These are phyloP conservation scores for Brassica juncea DNA, from an alignment of 345 rosid genomes.

Conservation along the genomic window DNA sequence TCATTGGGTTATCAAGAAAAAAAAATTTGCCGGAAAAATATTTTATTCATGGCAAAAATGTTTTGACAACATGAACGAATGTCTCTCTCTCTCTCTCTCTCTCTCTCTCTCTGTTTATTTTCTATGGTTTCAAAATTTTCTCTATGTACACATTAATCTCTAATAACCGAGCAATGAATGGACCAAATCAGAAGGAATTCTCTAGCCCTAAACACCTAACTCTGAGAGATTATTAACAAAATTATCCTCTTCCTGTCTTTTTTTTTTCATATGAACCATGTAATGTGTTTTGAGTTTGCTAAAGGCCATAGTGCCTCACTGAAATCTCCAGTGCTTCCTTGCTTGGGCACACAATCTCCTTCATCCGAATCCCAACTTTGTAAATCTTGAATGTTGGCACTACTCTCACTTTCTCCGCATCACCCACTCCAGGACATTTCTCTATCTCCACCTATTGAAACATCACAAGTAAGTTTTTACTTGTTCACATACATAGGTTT, in stretches of 20 bases:
- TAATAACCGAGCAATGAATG: slow-evolving; percentile 10
- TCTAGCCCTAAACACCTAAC: neutral
- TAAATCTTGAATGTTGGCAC: slow-evolving; percentile 90
- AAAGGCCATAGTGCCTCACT: slow-evolving; percentile 89
- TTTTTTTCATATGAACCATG: no score
- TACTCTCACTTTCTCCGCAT: slow-evolving; percentile 36
- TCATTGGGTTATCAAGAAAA: no score
- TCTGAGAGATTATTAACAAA: slow-evolving; percentile 19
- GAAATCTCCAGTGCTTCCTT: slow-evolving; percentile 61
- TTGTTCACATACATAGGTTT: neutral
- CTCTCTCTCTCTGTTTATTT: slow-evolving; percentile 3
- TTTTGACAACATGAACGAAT: slow-evolving; percentile 3
- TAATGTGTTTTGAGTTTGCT: slow-evolving; percentile 34
- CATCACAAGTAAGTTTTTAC: slow-evolving; percentile 7
- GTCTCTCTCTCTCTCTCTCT: no score
- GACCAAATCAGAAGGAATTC: slow-evolving; percentile 24
- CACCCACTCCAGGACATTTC: slow-evolving; percentile 53
- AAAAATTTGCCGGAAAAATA: neutral
- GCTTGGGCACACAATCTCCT: slow-evolving; percentile 93
- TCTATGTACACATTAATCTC: slow-evolving; percentile 19
- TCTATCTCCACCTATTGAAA: slow-evolving; percentile 67
- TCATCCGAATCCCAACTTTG: slow-evolving; percentile 74
- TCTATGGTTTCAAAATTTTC: slow-evolving; percentile 29
- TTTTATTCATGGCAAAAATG: slow-evolving; percentile 18
- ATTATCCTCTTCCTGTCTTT: neutral